A percentile compares a stretch with the other conserved stretches of the same genome.
These are phyloP conservation scores for Fistulinella staudtii DNA, from an alignment of 1,284 basidiomycete species.

Conservation along the genomic window DNA sequence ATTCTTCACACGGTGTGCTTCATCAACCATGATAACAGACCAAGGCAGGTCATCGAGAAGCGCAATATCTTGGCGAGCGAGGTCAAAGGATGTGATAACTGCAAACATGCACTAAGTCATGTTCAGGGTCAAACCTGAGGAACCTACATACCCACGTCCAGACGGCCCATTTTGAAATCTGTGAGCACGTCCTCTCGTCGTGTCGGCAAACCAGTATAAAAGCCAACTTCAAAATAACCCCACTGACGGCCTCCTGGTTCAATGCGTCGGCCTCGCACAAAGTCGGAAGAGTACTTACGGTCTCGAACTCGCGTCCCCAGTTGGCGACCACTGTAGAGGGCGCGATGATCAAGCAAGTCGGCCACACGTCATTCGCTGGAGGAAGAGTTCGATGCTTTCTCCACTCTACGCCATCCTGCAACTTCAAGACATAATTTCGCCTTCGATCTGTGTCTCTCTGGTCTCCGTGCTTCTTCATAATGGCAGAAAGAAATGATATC, in stretches of 20 bases:
- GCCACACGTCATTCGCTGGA: conserved; percentile 65
- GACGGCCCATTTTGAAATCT: conserved; percentile 69
- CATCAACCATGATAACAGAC: conserved; percentile 76
- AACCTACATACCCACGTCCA: conserved; percentile 62
- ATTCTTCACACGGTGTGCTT: conserved; percentile 82
- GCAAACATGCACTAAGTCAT: neutral
- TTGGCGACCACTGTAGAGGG: conserved; percentile 76
- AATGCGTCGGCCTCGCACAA: neutral
- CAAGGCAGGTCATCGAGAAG: conserved; percentile 60
- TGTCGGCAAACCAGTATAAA: conserved; percentile 52
- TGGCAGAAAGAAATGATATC: conserved; percentile 79
- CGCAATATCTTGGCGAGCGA: conserved; percentile 64
- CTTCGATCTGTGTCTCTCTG: conserved; percentile 60
- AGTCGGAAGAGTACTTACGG: conserved; percentile 38
- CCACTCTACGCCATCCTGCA: conserved; percentile 63
- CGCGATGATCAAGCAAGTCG: conserved; percentile 78
- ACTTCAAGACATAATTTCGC: conserved; percentile 52
- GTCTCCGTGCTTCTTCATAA: conserved; percentile 75
- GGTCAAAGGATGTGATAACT: conserved; percentile 74
- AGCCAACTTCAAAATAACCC: conserved; percentile 77
- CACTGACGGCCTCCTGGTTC: conserved; percentile 43
- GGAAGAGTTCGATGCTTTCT: conserved; percentile 50
- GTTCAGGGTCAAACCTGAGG: neutral
- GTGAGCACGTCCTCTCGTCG: conserved; percentile 52
- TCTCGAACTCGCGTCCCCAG: conserved; percentile 79